Evolutionary conservation across 1,139 yeast genomes (phyloP).

Genomic region (Starmera stellimalicola): DNA sequence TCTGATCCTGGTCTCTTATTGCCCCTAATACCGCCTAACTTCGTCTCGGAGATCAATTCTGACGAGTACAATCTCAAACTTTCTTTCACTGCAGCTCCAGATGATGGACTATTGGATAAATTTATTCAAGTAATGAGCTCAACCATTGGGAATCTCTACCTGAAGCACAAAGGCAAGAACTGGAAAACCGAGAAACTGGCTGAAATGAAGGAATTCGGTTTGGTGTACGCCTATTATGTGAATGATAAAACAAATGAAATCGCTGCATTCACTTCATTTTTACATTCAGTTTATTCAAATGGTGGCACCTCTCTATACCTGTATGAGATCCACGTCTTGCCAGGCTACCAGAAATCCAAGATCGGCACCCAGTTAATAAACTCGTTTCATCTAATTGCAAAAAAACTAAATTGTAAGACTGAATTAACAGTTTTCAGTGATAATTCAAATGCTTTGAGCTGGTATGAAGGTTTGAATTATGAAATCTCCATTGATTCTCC

Average conservation of each 20-base stretch:
- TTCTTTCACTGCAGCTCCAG: too few relatives aligned
- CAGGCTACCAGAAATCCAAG: constrained; percentile 23
- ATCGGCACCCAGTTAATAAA: constrained; percentile 29
- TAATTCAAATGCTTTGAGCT: constrained; percentile 32
- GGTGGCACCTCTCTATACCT: constrained; percentile 32
- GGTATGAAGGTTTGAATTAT: constrained; percentile 38
- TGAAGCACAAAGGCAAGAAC: constrained; percentile 25
- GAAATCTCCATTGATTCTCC: constrained; percentile 33
- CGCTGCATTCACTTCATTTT: constrained; percentile 36
- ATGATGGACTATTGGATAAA: too few relatives aligned
- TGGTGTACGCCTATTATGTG: constrained; percentile 29
- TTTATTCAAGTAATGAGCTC: too few relatives aligned
- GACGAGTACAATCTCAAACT: too few relatives aligned
- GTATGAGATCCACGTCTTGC: constrained; percentile 43
- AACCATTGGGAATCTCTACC: constrained; percentile 12
- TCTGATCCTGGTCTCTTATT: too few relatives aligned
- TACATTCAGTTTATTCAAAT: constrained; percentile 24
- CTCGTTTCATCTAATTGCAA: not conserved
- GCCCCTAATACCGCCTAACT: too few relatives aligned
- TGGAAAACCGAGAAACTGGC: constrained; percentile 36
- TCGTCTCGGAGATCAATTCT: too few relatives aligned
- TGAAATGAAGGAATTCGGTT: constrained; percentile 39
- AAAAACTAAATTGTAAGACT: not conserved
- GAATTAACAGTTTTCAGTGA: constrained; percentile 40
- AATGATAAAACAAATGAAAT: constrained; percentile 13